Base-by-base conservation (phyloP, 106 monocot genomes). In the Xerophyta viscosa region DNA sequence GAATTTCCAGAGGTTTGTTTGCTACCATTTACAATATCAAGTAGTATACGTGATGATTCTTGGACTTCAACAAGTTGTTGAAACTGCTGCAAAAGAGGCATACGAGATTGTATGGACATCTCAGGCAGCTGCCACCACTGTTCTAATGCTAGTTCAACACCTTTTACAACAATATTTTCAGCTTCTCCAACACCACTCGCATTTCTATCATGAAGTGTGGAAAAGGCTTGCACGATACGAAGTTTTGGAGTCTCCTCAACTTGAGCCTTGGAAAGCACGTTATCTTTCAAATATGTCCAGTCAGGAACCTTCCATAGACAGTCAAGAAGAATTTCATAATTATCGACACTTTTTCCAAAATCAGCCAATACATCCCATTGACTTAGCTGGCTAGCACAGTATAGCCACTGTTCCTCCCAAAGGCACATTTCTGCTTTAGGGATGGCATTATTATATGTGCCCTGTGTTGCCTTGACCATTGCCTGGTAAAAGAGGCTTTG, bases 121-220 rank as follows among this genome's bases (percentile, higher is more conserved):
- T 98, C 98, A 57, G 96, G 98, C 46, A 98, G 73, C 37, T 90
- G 98, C 98, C 98, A 98, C 98, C 98, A 98, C 29, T 90, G 90
- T 58, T 98, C 98, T 27, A 98, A 61, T 24, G 98, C 79, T 51
- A 98, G 65, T 55, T 98, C 98, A 67, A 98, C 79, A 54, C 98
- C 98, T 82, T 90, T 90, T 18, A 67, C 65, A 13, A 98, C 71
- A 65, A 77, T 58, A 63, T 79, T 89, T 52, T 89, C 96, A 66
- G 96, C 88, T 52, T 96, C 98, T 8, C 71, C 76, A 48, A 73
- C 74, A 55, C 86, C 79, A 74, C 68, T 83, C 6, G 82, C 57
- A 62, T 68, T 88, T 60, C 57, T 86, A 42, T 98, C 98, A 68
- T 86, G 86, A 62, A 90, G 85, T 46, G 82, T 42, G 69, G 77